Evolutionary conservation across 208 protist species (phyloP).

Genomic region (Wallacemonas collosoma): DNA sequence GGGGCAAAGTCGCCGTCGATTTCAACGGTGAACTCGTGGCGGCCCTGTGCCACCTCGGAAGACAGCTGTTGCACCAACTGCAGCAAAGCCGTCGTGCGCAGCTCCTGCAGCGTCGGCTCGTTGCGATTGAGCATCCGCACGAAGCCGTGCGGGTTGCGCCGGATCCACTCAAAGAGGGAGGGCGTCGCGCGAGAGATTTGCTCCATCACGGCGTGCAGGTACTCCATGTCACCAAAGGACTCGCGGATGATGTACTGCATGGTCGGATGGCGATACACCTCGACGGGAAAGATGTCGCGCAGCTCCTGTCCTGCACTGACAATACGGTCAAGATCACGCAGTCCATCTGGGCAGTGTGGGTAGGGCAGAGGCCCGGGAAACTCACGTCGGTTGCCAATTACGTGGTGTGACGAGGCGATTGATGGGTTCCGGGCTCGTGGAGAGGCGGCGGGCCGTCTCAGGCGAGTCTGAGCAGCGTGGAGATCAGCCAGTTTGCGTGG

Average conservation of each 20-base stretch:
- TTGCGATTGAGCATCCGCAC: conserved; percentile 25
- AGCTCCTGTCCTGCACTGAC: conserved; percentile 18
- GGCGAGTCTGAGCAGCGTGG: neutral
- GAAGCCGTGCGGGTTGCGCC: conserved; percentile 44
- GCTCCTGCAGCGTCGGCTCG: conserved; percentile 7
- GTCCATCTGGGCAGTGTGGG: conserved; percentile 44
- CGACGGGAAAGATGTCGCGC: conserved; percentile 26
- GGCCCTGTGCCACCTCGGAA: neutral
- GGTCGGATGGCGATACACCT: conserved; percentile 50
- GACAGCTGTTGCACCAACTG: conserved; percentile 18
- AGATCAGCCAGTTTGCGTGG: neutral
- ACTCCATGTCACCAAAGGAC: conserved; percentile 39
- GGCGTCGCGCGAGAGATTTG: conserved; percentile 48
- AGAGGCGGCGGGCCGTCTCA: neutral
- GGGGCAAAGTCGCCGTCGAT: neutral
- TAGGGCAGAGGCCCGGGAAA: conserved; percentile 32
- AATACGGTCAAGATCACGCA: conserved; percentile 26
- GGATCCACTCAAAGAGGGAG: conserved; percentile 58
- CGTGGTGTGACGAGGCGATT: neutral
- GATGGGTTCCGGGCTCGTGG: neutral
- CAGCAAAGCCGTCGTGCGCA: neutral
- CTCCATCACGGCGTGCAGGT: conserved; percentile 43
- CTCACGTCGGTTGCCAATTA: neutral
- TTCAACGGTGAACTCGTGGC: conserved; percentile 7
- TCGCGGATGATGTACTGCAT: conserved; percentile 58